phyloP scores from a whole-genome alignment of 2,329 filamentous ascomycete species.

The Paracamarosporium sp. region DNA sequence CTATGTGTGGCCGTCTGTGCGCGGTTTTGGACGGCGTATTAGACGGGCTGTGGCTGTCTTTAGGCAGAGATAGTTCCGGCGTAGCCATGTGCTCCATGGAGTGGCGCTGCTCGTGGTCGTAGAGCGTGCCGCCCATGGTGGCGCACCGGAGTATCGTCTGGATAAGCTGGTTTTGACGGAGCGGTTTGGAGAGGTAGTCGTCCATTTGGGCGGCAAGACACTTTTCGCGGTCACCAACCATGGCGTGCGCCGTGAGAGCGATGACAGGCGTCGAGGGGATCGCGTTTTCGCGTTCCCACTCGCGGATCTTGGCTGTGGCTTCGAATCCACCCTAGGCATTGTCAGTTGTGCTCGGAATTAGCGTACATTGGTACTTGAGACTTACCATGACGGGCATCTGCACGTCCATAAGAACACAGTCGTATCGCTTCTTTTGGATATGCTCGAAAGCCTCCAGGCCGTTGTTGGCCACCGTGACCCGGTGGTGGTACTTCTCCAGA shows the following conservation, averaged over 20 bases:
- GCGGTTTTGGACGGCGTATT: constrained; percentile 20
- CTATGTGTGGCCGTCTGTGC: constrained; percentile 58
- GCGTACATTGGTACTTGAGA: constrained; percentile 6
- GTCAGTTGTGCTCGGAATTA: constrained; percentile 43
- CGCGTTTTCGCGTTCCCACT: constrained; percentile 85
- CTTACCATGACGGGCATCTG: constrained; percentile 99
- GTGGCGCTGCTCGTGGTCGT: constrained; percentile 67
- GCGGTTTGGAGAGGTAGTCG: constrained; percentile 94
- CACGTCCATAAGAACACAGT: constrained; percentile 98
- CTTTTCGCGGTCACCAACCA: constrained; percentile 97
- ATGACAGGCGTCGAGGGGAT: constrained; percentile 92
- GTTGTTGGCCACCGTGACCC: constrained; percentile 92
- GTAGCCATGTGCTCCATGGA: constrained; percentile 28
- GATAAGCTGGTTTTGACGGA: constrained; percentile 96
- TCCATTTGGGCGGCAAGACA: constrained; percentile 99
- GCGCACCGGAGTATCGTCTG: constrained; percentile 98
- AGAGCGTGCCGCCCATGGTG: constrained; percentile 82
- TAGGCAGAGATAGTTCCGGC: constrained; percentile 47
- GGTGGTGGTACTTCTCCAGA: constrained; percentile 93
- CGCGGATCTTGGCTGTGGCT: constrained; percentile 93
- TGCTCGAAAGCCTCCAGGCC: constrained; percentile 91
- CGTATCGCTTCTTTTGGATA: constrained; percentile 91
- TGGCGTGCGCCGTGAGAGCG: constrained; percentile 94
- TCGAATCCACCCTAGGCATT: constrained; percentile 84
- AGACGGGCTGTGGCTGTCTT: constrained; percentile 18